Base-by-base conservation (phyloP, 148 eudicot species). In the Talinum fruticosum region DNA sequence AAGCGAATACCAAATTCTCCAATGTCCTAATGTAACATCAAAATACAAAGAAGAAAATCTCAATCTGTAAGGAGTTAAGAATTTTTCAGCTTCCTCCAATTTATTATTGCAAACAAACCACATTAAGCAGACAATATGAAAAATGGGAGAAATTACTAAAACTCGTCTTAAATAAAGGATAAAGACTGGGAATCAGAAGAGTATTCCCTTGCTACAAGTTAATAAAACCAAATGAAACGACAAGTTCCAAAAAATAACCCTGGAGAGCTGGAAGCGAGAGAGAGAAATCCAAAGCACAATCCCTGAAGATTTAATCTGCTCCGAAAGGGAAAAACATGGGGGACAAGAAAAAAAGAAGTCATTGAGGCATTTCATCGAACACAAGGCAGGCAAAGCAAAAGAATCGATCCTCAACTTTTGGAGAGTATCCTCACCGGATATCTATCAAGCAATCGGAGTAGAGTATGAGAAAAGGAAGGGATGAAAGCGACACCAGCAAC, bases 331-430 rank as follows among this genome's bases (percentile, higher is more conserved):
- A 59, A 59, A 59, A 8, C 64, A 59, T 12, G 1, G 18, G 26
- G 29, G 1, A 29, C 1, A 12, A 16, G 34, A 68, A 36, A 33
- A 21, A 10, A 69, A 37, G 19, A 21, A 44, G 24, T 35, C 8
- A 2, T 32, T 21, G 33, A 76, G 4, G 66, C 75, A 71, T 34
- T 61, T 71, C 24, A 35, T 64, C 65, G 29, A 75, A 70, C 76
- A 69, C 1, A 71, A n/a, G 26, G 49, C 8, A 76, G 3, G 24
- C 61, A 37, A n/a, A 10, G 66, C 15, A 28, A 49, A 10, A 61
- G 8, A 38, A 26, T 29, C 41, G 44, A 71, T 29, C 29, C 74
- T 41, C 45, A 81, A 77, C 80, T 81, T 19, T 26, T 14, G 21
- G 26, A 54, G 72, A 35, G 23, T 21, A 59, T 21, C 18, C 10